A percentile compares a stretch with the other conserved stretches of the same genome.
These are phyloP conservation scores for Cladosporium sphaerospermum DNA, from an alignment of 2,329 filamentous ascomycete genomes.

Conservation along the genomic window DNA sequence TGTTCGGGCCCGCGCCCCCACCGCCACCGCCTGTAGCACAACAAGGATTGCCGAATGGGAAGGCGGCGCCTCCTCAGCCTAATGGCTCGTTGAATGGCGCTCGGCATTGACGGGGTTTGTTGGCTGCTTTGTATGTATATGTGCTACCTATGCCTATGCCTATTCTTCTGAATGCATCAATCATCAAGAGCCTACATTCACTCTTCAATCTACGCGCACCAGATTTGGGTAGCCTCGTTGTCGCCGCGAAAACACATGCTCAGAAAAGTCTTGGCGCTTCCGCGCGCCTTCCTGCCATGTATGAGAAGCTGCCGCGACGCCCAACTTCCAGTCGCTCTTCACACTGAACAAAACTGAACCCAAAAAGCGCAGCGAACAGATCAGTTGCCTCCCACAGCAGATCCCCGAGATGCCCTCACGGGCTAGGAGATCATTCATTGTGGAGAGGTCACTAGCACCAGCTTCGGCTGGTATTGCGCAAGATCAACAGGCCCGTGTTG, in stretches of 20 bases:
- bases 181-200: neutral
- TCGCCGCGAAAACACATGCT: no score
- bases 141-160: neutral
- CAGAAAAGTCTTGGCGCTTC: neutral
- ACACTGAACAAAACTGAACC: slow-evolving; percentile 1
- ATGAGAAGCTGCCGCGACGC: neutral
- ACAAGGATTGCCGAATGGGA: slow-evolving; percentile 24
- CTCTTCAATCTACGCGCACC: neutral
- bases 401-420: neutral
- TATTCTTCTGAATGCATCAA: slow-evolving; percentile 3
- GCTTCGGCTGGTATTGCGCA: slow-evolving; percentile 14
- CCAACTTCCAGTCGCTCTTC: slow-evolving; percentile 6
- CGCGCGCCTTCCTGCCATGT: neutral
- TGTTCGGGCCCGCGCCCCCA: slow-evolving; percentile 43
- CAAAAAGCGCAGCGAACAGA: slow-evolving; percentile 28
- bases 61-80: slow-evolving; percentile 6
- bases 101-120: slow-evolving; percentile 19
- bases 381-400: slow-evolving; percentile 25
- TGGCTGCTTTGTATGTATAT: slow-evolving; percentile 9
- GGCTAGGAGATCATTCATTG: slow-evolving; percentile 9
- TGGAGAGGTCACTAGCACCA: slow-evolving; percentile 26
- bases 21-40: slow-evolving; percentile 39
- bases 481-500: slow-evolving; percentile 12
- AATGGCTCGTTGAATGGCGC: slow-evolving; percentile 24
- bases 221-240: no score